Conservation (phyloP, 2,329 filamentous ascomycete species). For the Fusarium sp. region DNA sequence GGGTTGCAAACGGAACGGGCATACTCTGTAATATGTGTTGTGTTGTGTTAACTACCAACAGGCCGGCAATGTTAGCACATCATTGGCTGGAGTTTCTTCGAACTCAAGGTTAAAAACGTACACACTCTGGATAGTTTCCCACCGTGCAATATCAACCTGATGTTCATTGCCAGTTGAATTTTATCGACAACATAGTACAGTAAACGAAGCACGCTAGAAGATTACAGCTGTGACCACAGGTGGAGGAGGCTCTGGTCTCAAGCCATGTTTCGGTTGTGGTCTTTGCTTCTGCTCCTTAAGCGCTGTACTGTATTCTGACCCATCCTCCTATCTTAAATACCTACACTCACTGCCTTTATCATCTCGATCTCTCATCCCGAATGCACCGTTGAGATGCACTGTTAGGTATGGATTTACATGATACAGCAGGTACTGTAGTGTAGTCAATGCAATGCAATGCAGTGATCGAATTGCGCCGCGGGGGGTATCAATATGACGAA, state of each 20-base stretch:
- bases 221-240: not conserved
- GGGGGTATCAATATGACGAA: not conserved
- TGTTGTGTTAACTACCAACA: no score
- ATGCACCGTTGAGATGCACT: not conserved
- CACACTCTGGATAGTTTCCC: not conserved
- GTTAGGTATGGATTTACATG: not conserved
- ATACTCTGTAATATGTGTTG: not conserved
- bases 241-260: constrained; percentile 6
- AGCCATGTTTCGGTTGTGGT: constrained; percentile 1
- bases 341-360: not conserved
- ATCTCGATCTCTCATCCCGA: constrained; percentile 5
- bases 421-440: not conserved
- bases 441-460: constrained; percentile 1
- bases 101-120: not conserved
- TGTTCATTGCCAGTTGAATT: not conserved
- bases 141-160: not conserved
- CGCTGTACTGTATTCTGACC: not conserved
- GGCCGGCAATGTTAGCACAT: not conserved
- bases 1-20: not conserved
- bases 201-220: constrained; percentile 24
- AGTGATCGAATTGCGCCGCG: constrained; percentile 4
- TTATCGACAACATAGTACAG: not conserved
- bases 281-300: not conserved
- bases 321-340: not conserved
- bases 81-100: not conserved